Base-by-base conservation (phyloP, 148 eudicot genomes). In the Fagopyrum tataricum region DNA sequence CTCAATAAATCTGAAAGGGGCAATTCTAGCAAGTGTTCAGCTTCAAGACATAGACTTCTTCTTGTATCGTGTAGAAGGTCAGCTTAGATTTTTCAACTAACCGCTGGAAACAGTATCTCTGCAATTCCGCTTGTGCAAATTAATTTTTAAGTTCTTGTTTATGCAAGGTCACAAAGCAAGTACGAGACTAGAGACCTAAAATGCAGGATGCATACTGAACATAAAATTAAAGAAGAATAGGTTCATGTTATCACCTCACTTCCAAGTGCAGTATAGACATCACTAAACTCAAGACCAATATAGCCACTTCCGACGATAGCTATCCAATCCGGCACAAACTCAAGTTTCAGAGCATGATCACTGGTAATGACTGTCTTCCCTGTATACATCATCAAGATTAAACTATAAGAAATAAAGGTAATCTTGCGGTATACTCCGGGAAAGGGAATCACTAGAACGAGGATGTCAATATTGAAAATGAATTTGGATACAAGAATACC, bases 301-400 rank as follows among this genome's bases (percentile, higher is more conserved):
- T 96, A 96, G 73, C 99, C 99, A 89, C 99, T 96, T 77, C 99
- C 99, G 4, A 96, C 90, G 69, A 96, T 96, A 72, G 96, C 99
- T 75, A 96, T 92, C 99, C 99, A 96, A 59, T 96, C 88, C n/a
- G 99, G 99, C 70, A 96, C 97, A 75, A 71, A 76, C 78, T 96
- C 99, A 85, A 96, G 78, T 76, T 96, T 96, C 74, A 96, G 91
- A 44, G 99, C 99, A 81, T 96, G 99, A 82, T 96, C 99, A 84
- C 99, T 96, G 79, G 99, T 96, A 73, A 96, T 96, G 40, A 96
- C 99, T 46, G 97, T 85, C 83, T 96, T 96, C 74, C 99, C 99
- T 96, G 83, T 82, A 92, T 44, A 72, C 26, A 48, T 72, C 72
- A 75, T 26, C 10, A 53, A 44, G 59, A 70, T 24, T 61, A 49